phyloP scores from a whole-genome alignment of 345 rosid species.

The Erucastrum elatum region DNA sequence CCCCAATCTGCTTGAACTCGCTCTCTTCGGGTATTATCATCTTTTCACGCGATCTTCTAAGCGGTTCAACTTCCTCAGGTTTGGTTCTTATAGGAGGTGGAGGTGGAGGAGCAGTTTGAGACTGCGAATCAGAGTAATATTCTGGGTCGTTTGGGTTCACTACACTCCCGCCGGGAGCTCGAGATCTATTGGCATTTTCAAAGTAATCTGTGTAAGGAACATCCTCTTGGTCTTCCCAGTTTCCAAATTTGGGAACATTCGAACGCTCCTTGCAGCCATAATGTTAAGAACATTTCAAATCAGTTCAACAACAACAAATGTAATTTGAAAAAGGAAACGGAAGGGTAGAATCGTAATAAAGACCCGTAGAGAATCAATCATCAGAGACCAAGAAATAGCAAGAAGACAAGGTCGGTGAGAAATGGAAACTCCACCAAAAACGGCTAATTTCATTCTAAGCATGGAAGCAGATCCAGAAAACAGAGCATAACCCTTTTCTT shows the following conservation, averaged over 20 bases:
- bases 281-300: conserved; percentile 12
- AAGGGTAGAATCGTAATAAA: neutral
- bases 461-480: neutral
- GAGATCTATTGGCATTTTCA: conserved; percentile 74
- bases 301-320: conserved; percentile 21
- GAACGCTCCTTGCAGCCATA: conserved; percentile 57
- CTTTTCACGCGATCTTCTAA: conserved; percentile 41
- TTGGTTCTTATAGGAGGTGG: conserved; percentile 32
- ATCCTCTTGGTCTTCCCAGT: conserved; percentile 76
- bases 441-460: neutral
- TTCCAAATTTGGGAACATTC: conserved; percentile 81
- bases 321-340: neutral
- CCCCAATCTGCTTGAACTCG: conserved; percentile 51
- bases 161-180: conserved; percentile 52
- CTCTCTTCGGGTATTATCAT: conserved; percentile 28
- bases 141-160: conserved; percentile 75
- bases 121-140: conserved; percentile 50
- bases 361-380: neutral
- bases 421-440: neutral
- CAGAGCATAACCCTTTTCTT: neutral
- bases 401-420: conserved; percentile 15
- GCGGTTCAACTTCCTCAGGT: conserved; percentile 48
- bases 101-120: conserved; percentile 38
- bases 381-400: neutral
- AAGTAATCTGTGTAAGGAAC: conserved; percentile 89